These are phyloP conservation scores for Amaranthus hypochondriacus DNA, from an alignment of 148 eudicot species.

Conservation along the genomic window DNA sequence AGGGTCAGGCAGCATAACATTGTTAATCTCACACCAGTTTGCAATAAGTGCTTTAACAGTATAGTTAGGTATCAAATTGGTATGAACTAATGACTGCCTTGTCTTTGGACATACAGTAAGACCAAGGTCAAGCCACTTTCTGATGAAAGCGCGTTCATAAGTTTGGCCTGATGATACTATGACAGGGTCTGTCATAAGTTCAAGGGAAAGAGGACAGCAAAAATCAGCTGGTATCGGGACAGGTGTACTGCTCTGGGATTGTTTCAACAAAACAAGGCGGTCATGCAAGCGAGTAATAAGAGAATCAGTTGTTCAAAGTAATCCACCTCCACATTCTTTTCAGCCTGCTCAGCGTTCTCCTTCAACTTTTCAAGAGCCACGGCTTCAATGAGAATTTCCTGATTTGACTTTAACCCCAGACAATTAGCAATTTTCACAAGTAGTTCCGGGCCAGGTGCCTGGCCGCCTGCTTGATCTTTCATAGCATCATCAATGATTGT, in stretches of 20 bases:
- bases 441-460: slow-evolving; percentile 58
- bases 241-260: slow-evolving; percentile 63
- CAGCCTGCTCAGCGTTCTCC: slow-evolving; percentile 92
- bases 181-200: slow-evolving; percentile 96
- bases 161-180: slow-evolving; percentile 97
- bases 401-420: slow-evolving; percentile 65
- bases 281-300: slow-evolving; percentile 81
- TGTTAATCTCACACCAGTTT: slow-evolving; percentile 84
- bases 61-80: slow-evolving; percentile 87
- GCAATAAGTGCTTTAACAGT: slow-evolving; percentile 95
- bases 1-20: slow-evolving; percentile 85
- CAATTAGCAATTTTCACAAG: slow-evolving; percentile 55
- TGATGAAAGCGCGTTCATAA: slow-evolving; percentile 78
- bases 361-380: slow-evolving; percentile 93
- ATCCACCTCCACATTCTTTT: slow-evolving; percentile 71
- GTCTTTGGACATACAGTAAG: slow-evolving; percentile 96
- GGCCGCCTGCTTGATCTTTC: slow-evolving; percentile 56
- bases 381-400: slow-evolving; percentile 89
- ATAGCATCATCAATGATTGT: slow-evolving; percentile 48
- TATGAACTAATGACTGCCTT: slow-evolving; percentile 75
- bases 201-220: slow-evolving; percentile 93
- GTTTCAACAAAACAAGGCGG: slow-evolving; percentile 62
- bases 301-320: slow-evolving; percentile 69
- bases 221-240: slow-evolving; percentile 83
- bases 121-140: slow-evolving; percentile 93